Evolutionary conservation across 2,329 filamentous ascomycete genomes (phyloP).

Genomic region (Pyricularia grisea): DNA sequence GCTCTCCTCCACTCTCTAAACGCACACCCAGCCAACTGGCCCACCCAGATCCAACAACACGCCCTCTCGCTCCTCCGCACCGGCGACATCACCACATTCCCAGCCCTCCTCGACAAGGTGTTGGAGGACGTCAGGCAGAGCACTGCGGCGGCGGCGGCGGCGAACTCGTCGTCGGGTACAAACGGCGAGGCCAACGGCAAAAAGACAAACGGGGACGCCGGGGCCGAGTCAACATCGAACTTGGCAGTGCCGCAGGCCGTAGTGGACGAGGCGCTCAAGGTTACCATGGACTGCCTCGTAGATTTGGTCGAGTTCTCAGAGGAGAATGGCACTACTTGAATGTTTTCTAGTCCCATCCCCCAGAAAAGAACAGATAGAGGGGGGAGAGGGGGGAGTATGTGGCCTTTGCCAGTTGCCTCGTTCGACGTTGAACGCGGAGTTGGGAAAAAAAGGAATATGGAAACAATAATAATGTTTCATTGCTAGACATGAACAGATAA

Average conservation of each 20-base stretch:
- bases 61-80: conserved; percentile 51
- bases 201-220: conserved; percentile 19
- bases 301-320: conserved; percentile 15
- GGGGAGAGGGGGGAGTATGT: neutral
- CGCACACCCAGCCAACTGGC: conserved; percentile 52
- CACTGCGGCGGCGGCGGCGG: conserved; percentile 22
- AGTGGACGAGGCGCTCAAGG: conserved; percentile 52
- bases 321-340: conserved; percentile 12
- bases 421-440: neutral
- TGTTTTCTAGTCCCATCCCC: neutral
- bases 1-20: conserved; percentile 53
- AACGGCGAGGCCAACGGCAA: conserved; percentile 23
- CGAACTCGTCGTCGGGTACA: conserved; percentile 14
- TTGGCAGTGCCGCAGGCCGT: conserved; percentile 50
- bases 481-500: neutral
- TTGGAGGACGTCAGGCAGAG: conserved; percentile 52
- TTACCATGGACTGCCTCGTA: conserved; percentile 50
- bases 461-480: neutral
- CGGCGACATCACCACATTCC: conserved; percentile 50
- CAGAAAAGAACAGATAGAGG: too few relatives aligned
- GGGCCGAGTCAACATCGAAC: conserved; percentile 19
- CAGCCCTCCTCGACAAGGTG: conserved; percentile 49
- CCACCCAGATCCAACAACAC: conserved; percentile 48
- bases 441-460: too few relatives aligned
- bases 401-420: neutral